Evolutionary conservation across 495 filamentous ascomycete species (phyloP).

Genomic region (Massariosphaeria phaeospora): DNA sequence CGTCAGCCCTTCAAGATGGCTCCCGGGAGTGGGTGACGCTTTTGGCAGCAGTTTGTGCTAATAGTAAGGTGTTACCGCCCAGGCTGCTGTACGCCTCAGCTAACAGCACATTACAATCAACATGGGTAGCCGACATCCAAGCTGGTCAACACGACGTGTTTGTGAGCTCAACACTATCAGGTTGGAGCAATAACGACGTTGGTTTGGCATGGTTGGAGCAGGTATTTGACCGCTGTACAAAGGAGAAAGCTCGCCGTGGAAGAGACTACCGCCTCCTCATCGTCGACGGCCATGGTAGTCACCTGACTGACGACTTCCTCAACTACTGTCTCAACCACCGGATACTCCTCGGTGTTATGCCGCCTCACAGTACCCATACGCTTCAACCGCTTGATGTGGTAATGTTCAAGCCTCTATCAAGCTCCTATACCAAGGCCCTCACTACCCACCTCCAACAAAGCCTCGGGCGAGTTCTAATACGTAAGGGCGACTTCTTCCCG

Average conservation of each 20-base stretch:
- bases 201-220: slow-evolving; percentile 24
- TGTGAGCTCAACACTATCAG: slow-evolving; percentile 1
- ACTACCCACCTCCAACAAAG: too few species aligned
- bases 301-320: slow-evolving; percentile 24
- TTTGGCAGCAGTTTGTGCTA: slow-evolving; percentile 23
- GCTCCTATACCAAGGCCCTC: too few species aligned
- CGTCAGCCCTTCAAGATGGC: slow-evolving; percentile 14
- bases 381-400: slow-evolving; percentile 29
- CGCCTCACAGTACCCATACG: slow-evolving; percentile 25
- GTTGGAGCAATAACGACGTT: slow-evolving; percentile 24
- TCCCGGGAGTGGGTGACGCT: slow-evolving; percentile 22
- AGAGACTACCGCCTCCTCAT: slow-evolving; percentile 19
- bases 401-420: slow-evolving; percentile 16
- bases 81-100: slow-evolving; percentile 18
- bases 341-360: slow-evolving; percentile 17
- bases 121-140: slow-evolving; percentile 22
- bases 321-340: slow-evolving; percentile 7
- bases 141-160: slow-evolving; percentile 1
- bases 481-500: too few species aligned
- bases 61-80: slow-evolving; percentile 20
- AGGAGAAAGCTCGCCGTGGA: slow-evolving; percentile 15
- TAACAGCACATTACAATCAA: slow-evolving; percentile 14
- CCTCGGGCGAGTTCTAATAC: too few species aligned
- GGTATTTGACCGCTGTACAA: slow-evolving; percentile 24
- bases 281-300: slow-evolving; percentile 21